Evolutionary conservation across 139 green algal genomes (phyloP), one percentile per base, ranked within the genome.

Genomic region (Choricystis sp.): DNA sequence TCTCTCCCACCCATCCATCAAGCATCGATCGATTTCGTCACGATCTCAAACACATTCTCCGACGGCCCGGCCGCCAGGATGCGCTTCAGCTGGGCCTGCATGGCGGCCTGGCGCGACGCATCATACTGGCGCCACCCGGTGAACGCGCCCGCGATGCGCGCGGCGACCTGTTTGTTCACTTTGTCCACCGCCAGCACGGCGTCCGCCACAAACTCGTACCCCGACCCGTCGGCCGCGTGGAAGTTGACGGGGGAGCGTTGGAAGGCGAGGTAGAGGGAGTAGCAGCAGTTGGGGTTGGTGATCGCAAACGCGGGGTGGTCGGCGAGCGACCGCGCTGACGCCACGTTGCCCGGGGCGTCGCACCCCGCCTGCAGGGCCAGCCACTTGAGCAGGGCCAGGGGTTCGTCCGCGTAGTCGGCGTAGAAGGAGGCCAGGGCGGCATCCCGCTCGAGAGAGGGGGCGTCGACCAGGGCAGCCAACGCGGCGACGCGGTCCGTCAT

Each of bases 401-500:
- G 66, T 66, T 99, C 89, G 24, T 84, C 59, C 76, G 91, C 81
- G 81, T 83, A 96, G 72, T 87, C 72, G 29, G 83, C 60, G 69
- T 89, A 95, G 66, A 96, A 96, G 52, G 76, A 77, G 16, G 74
- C 62, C 61, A 96, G 30, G 1, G 72, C 78, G 3, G 64, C 56
- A 23, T 74, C 48, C 5, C 77, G 63, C 28, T 70, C 76, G 59
- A 40, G 19, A 27, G 59, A 48, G 40, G 26, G 59, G 14, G 26
- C 9, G 26, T 77, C 73, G 25, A 72, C 69, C 60, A 97, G 78
- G 0, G 78, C 72, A 2, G 72, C 71, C 27, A 98, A 75, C 0
- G 90, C 87, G 3, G 81, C 73, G 26, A 96, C 85, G 71, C 86
- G 72, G 68, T 98, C 93, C 3, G 92, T 99, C 92, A 99, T 99